Evolutionary conservation across 345 rosid genomes (phyloP).

Genomic region (Eucalyptus cladocalyx): DNA sequence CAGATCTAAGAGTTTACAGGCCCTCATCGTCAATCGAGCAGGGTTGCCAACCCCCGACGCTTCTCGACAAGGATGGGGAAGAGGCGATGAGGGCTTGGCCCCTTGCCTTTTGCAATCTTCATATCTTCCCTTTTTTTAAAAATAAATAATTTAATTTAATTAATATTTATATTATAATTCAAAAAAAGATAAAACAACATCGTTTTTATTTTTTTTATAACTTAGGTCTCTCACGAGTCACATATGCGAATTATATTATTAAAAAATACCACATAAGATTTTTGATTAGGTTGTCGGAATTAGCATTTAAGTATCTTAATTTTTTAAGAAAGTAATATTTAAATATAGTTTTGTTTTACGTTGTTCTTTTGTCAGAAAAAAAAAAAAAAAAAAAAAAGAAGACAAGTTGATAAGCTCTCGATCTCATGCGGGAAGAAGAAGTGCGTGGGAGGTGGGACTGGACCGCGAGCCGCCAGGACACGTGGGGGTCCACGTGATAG

Average conservation of each 20-base stretch:
- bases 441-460: background rate
- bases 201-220: no score
- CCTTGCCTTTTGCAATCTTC: no score
- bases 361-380: no score
- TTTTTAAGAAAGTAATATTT: no score
- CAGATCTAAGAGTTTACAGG: accelerated
- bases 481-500: background rate
- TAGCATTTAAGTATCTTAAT: no score
- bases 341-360: no score
- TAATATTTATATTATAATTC: no score
- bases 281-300: accelerated
- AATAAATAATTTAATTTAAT: no score
- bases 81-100: no score
- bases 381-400: no score
- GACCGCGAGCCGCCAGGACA: background rate
- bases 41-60: no score
- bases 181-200: accelerated
- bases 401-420: background rate
- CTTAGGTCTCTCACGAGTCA: accelerated
- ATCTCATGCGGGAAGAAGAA: background rate
- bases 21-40: accelerated
- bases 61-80: no score
- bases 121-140: accelerated
- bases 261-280: accelerated
- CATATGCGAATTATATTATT: accelerated